These are phyloP conservation scores for Mycena olivaceomarginata DNA, from an alignment of 768 basidiomycete genomes.

Conservation along the genomic window DNA sequence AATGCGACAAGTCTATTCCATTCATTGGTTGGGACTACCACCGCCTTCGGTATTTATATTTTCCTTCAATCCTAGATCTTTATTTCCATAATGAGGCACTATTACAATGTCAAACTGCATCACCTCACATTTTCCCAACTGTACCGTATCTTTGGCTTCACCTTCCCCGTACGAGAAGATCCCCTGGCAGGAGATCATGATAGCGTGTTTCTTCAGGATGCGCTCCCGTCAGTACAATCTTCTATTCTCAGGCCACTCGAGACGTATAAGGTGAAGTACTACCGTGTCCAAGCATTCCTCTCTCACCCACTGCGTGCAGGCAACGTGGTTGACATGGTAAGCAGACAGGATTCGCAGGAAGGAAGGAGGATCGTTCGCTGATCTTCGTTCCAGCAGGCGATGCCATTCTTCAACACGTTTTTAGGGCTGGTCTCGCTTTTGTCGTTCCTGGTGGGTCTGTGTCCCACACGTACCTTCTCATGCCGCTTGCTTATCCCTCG, in stretches of 20 bases:
- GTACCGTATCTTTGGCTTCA: too few species aligned
- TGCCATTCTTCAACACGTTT: not conserved
- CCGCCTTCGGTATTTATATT: too few species aligned
- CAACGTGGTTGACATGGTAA: slow-evolving; percentile 8
- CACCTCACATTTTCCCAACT: too few species aligned
- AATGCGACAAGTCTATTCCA: too few species aligned
- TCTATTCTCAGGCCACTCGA: slow-evolving; percentile 1
- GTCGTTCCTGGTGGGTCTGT: not conserved
- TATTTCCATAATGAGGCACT: too few species aligned
- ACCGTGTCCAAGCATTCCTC: not conserved
- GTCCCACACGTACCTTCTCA: not conserved
- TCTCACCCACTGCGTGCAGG: slow-evolving; percentile 7
- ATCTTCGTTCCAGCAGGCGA: not conserved
- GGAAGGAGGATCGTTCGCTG: not conserved
- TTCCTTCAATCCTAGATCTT: too few species aligned
- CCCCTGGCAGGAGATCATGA: too few species aligned
- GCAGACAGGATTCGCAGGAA: too few species aligned
- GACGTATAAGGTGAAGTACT: not conserved
- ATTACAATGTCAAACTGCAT: too few species aligned
- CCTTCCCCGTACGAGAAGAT: not conserved
- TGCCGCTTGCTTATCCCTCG: not conserved
- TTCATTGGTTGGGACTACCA: too few species aligned
- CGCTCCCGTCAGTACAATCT: not conserved
- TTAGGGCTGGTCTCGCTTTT: not conserved
- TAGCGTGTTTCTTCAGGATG: not conserved